Evolutionary conservation across 176 grass and related monocot species (phyloP), one percentile per base, ranked within the genome.

Genomic region (Oryza rufipogon): DNA sequence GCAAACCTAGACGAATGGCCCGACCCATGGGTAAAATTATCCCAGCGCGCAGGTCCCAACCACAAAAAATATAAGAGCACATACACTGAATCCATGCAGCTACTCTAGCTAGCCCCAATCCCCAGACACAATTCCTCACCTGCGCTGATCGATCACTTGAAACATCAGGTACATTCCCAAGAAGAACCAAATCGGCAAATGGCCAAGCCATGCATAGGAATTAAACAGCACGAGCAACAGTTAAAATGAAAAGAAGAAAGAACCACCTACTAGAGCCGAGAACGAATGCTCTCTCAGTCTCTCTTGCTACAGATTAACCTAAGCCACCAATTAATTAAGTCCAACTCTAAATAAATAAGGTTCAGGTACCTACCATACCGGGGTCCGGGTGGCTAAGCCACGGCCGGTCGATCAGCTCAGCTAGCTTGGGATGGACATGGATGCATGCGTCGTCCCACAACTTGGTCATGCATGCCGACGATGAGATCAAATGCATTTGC

Each of bases 171-270:
- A 79, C 89, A 76, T 71, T 80, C 88, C 66, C 83, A 85, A 42
- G 76, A 84, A 84, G 80, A 90, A 76, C 19, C 52, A 84, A 84
- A 87, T 36, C 14, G 46, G 71, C 81, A 77, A 84, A 87, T 75
- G 89, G 75, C 51, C 84, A 84, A 80, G 80, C 49, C 75, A 38
- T 19, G 7, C 84, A 38, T 23, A 11, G 74, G 80, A 76, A 79
- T 74, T 76, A 54, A 79, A 86, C 68, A 90, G 80, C 36, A 76
- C 32, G 10, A 86, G 11, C 48, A 69, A 65, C 80, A 60, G 63
- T 64, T 75, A 33, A 83, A 25, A 20, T 41, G 19, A 14, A 51
- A 46, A 38, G 36, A 68, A 56, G 16, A 56, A 77, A 66, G 51
- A 44, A 44, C 71, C 28, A 68, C 76, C 87, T 38, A 38, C 36